These are phyloP conservation scores for Gautieria morchelliformis DNA, from an alignment of 768 basidiomycete genomes.

Conservation along the genomic window DNA sequence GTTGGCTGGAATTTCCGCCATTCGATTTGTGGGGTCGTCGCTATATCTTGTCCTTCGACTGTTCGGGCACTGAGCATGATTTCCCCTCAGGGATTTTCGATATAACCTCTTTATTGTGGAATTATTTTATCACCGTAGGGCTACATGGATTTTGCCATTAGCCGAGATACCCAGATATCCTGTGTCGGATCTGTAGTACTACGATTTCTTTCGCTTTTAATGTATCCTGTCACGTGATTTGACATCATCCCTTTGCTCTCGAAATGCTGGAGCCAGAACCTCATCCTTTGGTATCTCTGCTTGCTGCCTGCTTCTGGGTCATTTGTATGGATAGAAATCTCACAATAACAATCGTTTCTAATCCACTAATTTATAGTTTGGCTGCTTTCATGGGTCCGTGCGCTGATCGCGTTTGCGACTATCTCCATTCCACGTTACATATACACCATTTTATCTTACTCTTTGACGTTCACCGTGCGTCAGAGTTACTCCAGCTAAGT, in stretches of 20 bases:
- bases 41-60: conserved; percentile 73
- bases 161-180: too few relatives aligned
- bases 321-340: conserved; percentile 44
- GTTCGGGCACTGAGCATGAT: conserved; percentile 40
- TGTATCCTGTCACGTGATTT: too few relatives aligned
- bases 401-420: conserved; percentile 68
- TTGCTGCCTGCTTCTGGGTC: conserved; percentile 80
- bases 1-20: conserved; percentile 65
- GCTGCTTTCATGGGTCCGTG: conserved; percentile 69
- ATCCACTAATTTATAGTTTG: conserved; percentile 45
- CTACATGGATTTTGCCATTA: too few relatives aligned
- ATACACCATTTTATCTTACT: conserved; percentile 73
- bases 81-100: background rate
- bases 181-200: too few relatives aligned
- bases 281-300: conserved; percentile 67
- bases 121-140: too few relatives aligned
- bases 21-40: conserved; percentile 73
- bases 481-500: conserved; percentile 1
- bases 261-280: conserved; percentile 21
- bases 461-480: conserved; percentile 78
- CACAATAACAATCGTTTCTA: conserved; percentile 4
- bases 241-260: too few relatives aligned
- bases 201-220: too few relatives aligned
- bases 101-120: background rate
- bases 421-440: conserved; percentile 75